These are phyloP conservation scores for Spatholobus suberectus DNA, from an alignment of 306 rosid genomes.

Conservation along the genomic window DNA sequence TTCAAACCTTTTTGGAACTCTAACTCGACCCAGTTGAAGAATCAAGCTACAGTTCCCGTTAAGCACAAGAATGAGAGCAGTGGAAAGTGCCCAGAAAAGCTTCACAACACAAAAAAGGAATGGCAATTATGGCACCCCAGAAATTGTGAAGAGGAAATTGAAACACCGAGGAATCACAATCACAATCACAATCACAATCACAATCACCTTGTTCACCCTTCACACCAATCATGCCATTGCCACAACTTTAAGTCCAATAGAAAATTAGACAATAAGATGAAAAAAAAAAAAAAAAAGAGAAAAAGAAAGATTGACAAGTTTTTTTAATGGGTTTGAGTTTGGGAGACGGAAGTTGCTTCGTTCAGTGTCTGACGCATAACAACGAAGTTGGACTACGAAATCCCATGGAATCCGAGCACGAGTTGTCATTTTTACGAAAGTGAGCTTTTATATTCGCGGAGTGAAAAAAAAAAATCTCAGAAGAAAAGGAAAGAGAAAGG, in stretches of 20 bases:
- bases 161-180: neutral
- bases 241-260: neutral
- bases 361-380: neutral
- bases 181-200: too few relatives aligned
- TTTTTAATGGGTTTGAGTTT: neutral
- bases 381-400: neutral
- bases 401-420: neutral
- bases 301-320: too few relatives aligned
- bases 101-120: conserved; percentile 23
- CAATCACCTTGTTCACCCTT: neutral
- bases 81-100: neutral
- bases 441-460: neutral
- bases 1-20: conserved; percentile 8
- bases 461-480: neutral
- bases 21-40: conserved; percentile 33
- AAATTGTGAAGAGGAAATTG: conserved; percentile 10
- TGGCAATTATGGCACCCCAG: conserved; percentile 3
- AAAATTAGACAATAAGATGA: neutral
- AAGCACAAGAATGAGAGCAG: neutral
- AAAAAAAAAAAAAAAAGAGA: neutral
- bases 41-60: neutral
- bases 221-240: neutral
- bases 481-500: neutral
- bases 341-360: conserved; percentile 7
- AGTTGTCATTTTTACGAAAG: neutral